phyloP scores from a whole-genome alignment of 805 yeast species.

The Scheffersomyces lignosus region DNA sequence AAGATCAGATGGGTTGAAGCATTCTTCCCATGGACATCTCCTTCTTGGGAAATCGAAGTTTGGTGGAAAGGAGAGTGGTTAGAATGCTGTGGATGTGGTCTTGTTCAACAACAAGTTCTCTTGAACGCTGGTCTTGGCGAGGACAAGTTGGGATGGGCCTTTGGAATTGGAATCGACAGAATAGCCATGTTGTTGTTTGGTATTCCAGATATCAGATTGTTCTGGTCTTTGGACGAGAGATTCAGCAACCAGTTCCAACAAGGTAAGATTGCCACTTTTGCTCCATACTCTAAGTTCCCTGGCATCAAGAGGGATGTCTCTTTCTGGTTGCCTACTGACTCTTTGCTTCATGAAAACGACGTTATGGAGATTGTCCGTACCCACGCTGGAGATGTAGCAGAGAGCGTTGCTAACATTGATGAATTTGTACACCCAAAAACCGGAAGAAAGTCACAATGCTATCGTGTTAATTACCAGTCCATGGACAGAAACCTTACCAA shows the following conservation, averaged over 20 bases:
- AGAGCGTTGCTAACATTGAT: conserved; percentile 77
- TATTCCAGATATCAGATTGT: conserved; percentile 89
- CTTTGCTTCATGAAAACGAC: conserved; percentile 75
- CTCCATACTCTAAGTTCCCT: conserved; percentile 89
- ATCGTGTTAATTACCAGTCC: conserved; percentile 88
- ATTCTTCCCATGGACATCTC: conserved; percentile 97
- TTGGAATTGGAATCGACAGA: conserved; percentile 93
- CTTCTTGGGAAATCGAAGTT: conserved; percentile 97
- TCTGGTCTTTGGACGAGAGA: conserved; percentile 85
- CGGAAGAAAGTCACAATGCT: conserved; percentile 75
- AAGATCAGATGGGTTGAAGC: conserved; percentile 94
- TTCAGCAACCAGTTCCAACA: conserved; percentile 70
- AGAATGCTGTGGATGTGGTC: conserved; percentile 95
- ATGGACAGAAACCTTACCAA: conserved; percentile 92
- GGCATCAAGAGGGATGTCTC: conserved; percentile 85
- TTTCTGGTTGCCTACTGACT: conserved; percentile 73
- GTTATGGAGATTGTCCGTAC: conserved; percentile 89
- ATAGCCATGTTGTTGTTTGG: conserved; percentile 95
- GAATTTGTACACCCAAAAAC: conserved; percentile 85
- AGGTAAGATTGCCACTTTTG: conserved; percentile 68
- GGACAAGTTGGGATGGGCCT: conserved; percentile 90
- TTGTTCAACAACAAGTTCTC: conserved; percentile 77
- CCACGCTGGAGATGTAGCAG: conserved; percentile 84
- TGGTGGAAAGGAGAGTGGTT: conserved; percentile 99
- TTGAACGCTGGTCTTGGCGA: conserved; percentile 63